phyloP scores from a whole-genome alignment of 2,329 filamentous ascomycete genomes.

The Diaporthe eres region DNA sequence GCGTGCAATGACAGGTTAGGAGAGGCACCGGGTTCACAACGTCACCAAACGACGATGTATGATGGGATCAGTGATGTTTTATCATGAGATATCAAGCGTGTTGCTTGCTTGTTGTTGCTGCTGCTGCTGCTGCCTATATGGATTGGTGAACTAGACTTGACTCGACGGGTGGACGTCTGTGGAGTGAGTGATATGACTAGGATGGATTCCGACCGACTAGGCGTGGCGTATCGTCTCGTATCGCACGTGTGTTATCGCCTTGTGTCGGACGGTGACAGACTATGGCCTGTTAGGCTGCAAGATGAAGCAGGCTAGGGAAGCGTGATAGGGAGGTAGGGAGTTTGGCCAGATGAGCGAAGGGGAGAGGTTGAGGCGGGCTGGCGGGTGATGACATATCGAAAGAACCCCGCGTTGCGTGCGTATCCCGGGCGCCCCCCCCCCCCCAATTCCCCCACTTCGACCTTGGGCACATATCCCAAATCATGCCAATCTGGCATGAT shows the following conservation, averaged over 20 bases:
- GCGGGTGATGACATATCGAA: conserved; percentile 35
- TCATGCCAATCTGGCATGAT: conserved; percentile 30
- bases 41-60: conserved; percentile 4
- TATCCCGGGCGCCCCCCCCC: not conserved
- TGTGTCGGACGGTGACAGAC: not conserved
- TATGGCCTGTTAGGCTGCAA: conserved; percentile 4
- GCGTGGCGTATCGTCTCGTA: conserved; percentile 3
- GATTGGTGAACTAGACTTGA: not conserved
- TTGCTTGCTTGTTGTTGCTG: not conserved
- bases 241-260: not conserved
- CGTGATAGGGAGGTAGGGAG: conserved; percentile 16
- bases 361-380: not conserved
- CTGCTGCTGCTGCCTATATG: conserved; percentile 9
- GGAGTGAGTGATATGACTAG: not conserved
- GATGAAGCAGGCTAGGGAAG: conserved; percentile 30
- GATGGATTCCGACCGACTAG: conserved; percentile 8
- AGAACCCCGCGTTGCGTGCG: conserved; percentile 29
- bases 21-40: conserved; percentile 3
- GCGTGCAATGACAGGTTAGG: conserved; percentile 6
- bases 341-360: not conserved
- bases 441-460: not conserved
- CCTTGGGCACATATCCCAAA: conserved; percentile 5
- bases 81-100: conserved; percentile 32
- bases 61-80: conserved; percentile 6
- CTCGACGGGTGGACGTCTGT: not conserved